Percentiles rank a stretch among this genome's conserved stretches.
phyloP scores from a whole-genome alignment of 1,139 yeast species.

The Zygotorulaspora mrakii region DNA sequence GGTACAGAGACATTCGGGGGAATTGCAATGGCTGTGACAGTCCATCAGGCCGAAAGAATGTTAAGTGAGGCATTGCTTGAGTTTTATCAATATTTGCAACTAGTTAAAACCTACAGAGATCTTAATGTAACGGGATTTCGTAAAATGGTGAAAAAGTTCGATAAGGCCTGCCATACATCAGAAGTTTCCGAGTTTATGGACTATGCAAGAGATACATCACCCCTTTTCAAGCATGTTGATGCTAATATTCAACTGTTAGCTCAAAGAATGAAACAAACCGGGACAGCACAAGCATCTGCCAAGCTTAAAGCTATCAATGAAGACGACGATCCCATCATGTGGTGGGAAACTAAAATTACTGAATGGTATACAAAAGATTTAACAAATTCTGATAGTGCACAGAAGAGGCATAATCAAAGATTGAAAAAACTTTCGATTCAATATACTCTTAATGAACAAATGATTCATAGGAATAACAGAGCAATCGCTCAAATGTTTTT shows the following conservation, averaged over 20 bases:
- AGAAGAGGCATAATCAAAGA: slow-evolving; percentile 30
- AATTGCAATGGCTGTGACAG: slow-evolving; percentile 12
- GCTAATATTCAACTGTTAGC: slow-evolving; percentile 28
- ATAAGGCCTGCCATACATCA: slow-evolving; percentile 49
- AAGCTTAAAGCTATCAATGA: slow-evolving; percentile 18
- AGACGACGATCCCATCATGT: slow-evolving; percentile 30
- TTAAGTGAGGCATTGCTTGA: slow-evolving; percentile 75
- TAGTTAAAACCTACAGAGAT: slow-evolving; percentile 70
- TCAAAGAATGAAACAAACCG: slow-evolving; percentile 24
- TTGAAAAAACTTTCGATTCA: slow-evolving; percentile 34
- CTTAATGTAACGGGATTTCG: slow-evolving; percentile 85
- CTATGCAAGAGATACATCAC: slow-evolving; percentile 28
- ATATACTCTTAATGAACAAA: slow-evolving; percentile 35
- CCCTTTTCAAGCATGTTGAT: slow-evolving; percentile 31
- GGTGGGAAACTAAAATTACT: slow-evolving; percentile 68
- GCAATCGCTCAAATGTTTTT: slow-evolving; percentile 43
- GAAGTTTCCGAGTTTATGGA: slow-evolving; percentile 56
- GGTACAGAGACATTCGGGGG: slow-evolving; percentile 38
- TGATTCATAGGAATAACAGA: slow-evolving; percentile 36
- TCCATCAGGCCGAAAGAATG: slow-evolving; percentile 63
- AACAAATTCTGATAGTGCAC: slow-evolving; percentile 40
- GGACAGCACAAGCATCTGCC: slow-evolving; percentile 16
- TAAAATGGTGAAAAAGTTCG: slow-evolving; percentile 84
- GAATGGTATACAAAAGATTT: slow-evolving; percentile 63
- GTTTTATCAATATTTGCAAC: slow-evolving; percentile 72